Evolutionary conservation across 306 rosid genomes (phyloP).

Genomic region (Amphicarpaea edgeworthii): DNA sequence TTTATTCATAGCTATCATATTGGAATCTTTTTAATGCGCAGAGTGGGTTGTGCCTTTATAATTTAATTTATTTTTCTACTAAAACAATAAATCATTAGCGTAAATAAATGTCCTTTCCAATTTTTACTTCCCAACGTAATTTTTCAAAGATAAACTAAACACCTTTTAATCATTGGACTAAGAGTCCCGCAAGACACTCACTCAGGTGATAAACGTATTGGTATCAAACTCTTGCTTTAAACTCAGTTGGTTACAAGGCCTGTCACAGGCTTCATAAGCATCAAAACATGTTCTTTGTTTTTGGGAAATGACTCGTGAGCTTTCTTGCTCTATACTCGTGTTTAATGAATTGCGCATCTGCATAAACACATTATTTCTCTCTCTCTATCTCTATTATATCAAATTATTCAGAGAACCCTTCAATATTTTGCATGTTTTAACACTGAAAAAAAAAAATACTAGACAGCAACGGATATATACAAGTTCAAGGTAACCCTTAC

Average conservation of each 20-base stretch:
- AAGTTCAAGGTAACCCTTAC: constrained; percentile 30
- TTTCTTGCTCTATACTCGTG: not conserved
- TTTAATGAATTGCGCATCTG: not conserved
- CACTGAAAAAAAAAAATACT: not conserved
- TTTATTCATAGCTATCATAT: constrained; percentile 3
- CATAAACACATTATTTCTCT: no score
- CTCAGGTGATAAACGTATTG: not conserved
- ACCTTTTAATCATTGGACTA: not conserved
- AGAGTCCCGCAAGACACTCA: not conserved
- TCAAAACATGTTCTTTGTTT: not conserved
- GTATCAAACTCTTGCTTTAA: not conserved
- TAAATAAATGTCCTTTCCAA: not conserved
- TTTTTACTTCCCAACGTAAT: not conserved
- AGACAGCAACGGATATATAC: constrained; percentile 1
- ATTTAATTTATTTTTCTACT: no score
- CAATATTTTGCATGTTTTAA: not conserved
- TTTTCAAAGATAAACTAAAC: not conserved
- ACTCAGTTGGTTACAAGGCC: not conserved
- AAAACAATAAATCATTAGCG: not conserved
- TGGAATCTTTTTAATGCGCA: not conserved
- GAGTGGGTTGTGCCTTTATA: not conserved
- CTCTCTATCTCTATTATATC: no score
- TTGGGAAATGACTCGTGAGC: not conserved
- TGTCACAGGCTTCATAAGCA: not conserved
- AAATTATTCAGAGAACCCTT: not conserved